phyloP scores from a whole-genome alignment of 2,329 filamentous ascomycete genomes.

The Trichophyton benhamiae region DNA sequence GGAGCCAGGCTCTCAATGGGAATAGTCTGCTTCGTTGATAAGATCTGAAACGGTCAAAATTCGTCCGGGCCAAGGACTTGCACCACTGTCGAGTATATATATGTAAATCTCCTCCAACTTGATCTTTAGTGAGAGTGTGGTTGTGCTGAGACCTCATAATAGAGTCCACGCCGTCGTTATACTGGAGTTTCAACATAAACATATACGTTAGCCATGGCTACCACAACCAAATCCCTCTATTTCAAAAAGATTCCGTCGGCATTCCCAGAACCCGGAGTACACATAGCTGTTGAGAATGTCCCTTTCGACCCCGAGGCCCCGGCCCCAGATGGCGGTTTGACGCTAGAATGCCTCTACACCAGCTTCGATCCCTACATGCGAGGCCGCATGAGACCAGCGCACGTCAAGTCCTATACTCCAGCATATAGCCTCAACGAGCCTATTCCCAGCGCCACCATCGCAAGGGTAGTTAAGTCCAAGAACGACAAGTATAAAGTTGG shows the following conservation, averaged over 20 bases:
- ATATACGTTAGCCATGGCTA: slow-evolving; percentile 8
- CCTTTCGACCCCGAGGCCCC: slow-evolving; percentile 49
- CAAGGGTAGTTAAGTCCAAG: slow-evolving; percentile 60
- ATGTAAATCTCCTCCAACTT: background rate
- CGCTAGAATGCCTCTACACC: slow-evolving; percentile 57
- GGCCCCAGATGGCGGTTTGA: slow-evolving; percentile 53
- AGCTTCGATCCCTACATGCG: slow-evolving; percentile 81
- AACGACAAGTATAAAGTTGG: slow-evolving; percentile 51
- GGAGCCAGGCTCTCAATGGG: background rate
- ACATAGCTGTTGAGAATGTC: slow-evolving; percentile 55
- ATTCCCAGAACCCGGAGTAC: slow-evolving; percentile 55
- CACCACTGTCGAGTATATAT: background rate
- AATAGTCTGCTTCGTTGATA: background rate
- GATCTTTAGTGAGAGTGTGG: background rate
- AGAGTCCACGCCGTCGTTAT: background rate
- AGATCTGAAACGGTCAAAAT: background rate
- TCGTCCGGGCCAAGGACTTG: background rate
- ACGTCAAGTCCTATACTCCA: slow-evolving; percentile 54
- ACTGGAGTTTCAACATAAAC: background rate
- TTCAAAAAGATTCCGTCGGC: slow-evolving; percentile 58
- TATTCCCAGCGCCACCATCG: slow-evolving; percentile 52
- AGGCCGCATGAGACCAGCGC: slow-evolving; percentile 58
- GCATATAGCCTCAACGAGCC: slow-evolving; percentile 51
- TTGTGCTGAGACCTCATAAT: background rate
- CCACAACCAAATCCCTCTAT: slow-evolving; percentile 59